Base-by-base conservation (phyloP, 2,329 filamentous ascomycete species). In the Endothia cerciana region DNA sequence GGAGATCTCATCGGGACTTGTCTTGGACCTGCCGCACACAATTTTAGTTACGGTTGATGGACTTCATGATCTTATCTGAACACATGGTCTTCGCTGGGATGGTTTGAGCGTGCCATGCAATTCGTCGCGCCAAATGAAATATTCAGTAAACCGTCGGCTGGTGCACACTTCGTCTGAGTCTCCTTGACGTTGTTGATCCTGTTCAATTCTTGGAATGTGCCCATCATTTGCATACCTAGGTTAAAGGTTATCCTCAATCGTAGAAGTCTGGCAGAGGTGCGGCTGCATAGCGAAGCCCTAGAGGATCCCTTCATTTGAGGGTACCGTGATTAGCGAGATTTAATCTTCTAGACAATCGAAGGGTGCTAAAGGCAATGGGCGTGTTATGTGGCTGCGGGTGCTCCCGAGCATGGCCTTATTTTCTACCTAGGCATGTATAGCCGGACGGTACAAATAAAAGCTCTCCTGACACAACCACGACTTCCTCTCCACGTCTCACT, bases 21-120 rank as follows among this genome's bases (percentile, higher is more conserved):
- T 58, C 40, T 65, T 68, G 59, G 60, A 65, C 61, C 49, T 63
- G 66, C 64, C 66, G 45, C 43, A 51, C 51, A 64, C 60, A 63
- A 47, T 65, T 66, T 65, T 64, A 62, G 17, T 51, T 66, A 65
- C 65, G 64, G 65, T 66, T 62, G 51, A 66, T 63, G 66, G 64
- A 68, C 66, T 68, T 68, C 55, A 64, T 68, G 65, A 62, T 68
- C 60, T 66, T 66, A 66, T 66, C 65, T 65, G 66, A 68, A 36
- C 38, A 63, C 40, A 63, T 45, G 51, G 61, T 49, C 61, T 57
- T 38, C 53, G 51, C 43, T 47, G 30, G 33, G 40, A 45, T 51
- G 55, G 60, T 43, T 40, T 63, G 64, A 57, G 63, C 60, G 64
- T 63, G 66, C 41, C 56, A 64, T 49, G 62, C 60, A 53, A 64